Conservation (phyloP, 345 rosid species). For the Clausena lansium region DNA sequence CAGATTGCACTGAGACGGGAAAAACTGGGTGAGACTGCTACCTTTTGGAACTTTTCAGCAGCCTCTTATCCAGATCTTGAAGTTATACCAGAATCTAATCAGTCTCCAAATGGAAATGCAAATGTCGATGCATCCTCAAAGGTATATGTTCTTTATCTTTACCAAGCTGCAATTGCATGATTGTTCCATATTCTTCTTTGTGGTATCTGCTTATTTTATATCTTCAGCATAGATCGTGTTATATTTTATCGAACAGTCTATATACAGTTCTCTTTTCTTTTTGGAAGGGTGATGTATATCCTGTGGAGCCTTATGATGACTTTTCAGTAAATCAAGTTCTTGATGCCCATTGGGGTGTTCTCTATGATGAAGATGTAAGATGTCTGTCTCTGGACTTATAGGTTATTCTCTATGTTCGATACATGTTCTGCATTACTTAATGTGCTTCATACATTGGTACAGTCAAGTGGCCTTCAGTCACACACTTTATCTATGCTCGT, state of each 20-base stretch:
- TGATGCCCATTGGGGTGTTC: constrained; percentile 97
- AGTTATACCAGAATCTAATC: constrained; percentile 28
- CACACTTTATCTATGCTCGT: constrained; percentile 85
- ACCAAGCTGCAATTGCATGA: background rate
- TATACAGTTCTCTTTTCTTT: background rate
- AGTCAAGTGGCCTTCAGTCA: constrained; percentile 77
- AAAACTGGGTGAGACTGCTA: constrained; percentile 79
- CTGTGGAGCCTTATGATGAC: constrained; percentile 64
- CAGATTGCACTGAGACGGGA: constrained; percentile 87
- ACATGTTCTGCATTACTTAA: background rate
- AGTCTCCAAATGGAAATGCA: constrained; percentile 28
- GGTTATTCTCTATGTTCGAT: background rate
- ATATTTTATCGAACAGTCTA: background rate
- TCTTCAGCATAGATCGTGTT: constrained; percentile 6
- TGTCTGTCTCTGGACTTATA: background rate
- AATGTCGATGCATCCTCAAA: constrained; percentile 33
- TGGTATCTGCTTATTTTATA: background rate
- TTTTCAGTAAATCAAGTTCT: constrained; percentile 58
- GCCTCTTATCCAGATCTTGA: constrained; percentile 63
- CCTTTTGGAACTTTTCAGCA: constrained; percentile 77
- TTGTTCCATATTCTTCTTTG: constrained; percentile 5
- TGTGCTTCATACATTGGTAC: constrained; percentile 23
- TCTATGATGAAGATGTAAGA: constrained; percentile 85
- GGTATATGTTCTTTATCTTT: constrained; percentile 29
- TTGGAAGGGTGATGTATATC: constrained; percentile 92